phyloP scores from a whole-genome alignment of 768 basidiomycete genomes.

The Pulveroboletus sp. region DNA sequence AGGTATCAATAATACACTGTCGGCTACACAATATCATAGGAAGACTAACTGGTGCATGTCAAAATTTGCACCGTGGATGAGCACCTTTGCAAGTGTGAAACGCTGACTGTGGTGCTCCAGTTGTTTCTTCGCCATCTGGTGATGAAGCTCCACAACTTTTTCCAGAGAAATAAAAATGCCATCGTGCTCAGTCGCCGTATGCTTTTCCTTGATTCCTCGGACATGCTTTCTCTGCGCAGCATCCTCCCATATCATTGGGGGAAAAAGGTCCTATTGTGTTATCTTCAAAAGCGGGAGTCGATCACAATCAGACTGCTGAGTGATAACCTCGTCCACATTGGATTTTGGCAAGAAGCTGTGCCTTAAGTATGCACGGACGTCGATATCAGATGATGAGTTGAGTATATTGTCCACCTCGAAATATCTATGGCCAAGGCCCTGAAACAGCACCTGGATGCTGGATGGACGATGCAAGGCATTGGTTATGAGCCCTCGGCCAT shows the following conservation, averaged over 20 bases:
- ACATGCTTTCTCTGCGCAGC: neutral
- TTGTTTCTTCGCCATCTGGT: neutral
- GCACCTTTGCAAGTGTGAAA: neutral
- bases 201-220: neutral
- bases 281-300: neutral
- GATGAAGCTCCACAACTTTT: neutral
- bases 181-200: neutral
- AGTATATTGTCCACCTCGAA: neutral
- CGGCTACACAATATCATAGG: too few species aligned
- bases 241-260: neutral
- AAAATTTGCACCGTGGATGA: neutral
- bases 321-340: too few species aligned
- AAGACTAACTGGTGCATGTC: neutral
- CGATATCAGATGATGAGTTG: too few species aligned
- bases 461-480: neutral
- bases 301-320: neutral
- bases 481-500: neutral
- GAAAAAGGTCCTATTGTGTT: neutral
- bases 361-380: too few species aligned
- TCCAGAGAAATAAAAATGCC: neutral
- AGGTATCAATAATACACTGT: too few species aligned
- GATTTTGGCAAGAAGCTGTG: neutral
- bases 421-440: neutral
- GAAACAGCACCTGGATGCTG: constrained; percentile 9
- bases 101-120: neutral